phyloP scores from a whole-genome alignment of 1,284 basidiomycete species.

The Rhodotorula sp. region DNA sequence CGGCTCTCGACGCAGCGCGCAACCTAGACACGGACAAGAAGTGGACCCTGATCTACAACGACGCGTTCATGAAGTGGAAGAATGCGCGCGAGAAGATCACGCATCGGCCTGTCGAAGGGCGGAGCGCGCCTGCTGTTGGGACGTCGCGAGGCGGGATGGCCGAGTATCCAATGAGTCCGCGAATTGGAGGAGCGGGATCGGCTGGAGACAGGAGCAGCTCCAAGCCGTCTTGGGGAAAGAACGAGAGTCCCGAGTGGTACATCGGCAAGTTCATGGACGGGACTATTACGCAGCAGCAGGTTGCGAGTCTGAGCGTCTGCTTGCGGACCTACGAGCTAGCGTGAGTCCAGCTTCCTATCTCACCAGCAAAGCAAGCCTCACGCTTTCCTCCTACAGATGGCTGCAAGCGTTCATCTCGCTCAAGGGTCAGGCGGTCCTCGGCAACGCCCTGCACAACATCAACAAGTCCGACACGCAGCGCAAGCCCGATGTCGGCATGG shows the following conservation, averaged over 20 bases:
- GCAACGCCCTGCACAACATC: conserved; percentile 72
- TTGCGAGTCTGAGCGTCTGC: conserved; percentile 72
- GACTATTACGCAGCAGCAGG: conserved; percentile 77
- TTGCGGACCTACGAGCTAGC: conserved; percentile 76
- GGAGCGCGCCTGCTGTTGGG: conserved; percentile 35
- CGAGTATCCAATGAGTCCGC: conserved; percentile 56
- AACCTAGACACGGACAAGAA: conserved; percentile 76
- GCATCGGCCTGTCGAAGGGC: conserved; percentile 29
- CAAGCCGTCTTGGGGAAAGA: conserved; percentile 29
- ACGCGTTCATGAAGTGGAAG: conserved; percentile 76
- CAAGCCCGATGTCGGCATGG: conserved; percentile 66
- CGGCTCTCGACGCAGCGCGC: conserved; percentile 53
- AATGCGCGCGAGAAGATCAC: conserved; percentile 44
- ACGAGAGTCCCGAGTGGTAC: conserved; percentile 59
- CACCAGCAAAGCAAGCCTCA: neutral
- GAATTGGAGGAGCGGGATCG: neutral
- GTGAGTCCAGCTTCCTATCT: conserved; percentile 54
- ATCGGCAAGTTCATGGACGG: conserved; percentile 84
- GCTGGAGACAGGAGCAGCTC: neutral
- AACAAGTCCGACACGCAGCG: conserved; percentile 60
- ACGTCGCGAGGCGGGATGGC: conserved; percentile 51
- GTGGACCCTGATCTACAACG: conserved; percentile 86
- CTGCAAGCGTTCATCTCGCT: conserved; percentile 61
- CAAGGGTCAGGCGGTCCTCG: conserved; percentile 80
- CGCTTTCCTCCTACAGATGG: conserved; percentile 21